Evolutionary conservation across 179 eudicot genomes (phyloP).

Genomic region (Gypsophila paniculata): DNA sequence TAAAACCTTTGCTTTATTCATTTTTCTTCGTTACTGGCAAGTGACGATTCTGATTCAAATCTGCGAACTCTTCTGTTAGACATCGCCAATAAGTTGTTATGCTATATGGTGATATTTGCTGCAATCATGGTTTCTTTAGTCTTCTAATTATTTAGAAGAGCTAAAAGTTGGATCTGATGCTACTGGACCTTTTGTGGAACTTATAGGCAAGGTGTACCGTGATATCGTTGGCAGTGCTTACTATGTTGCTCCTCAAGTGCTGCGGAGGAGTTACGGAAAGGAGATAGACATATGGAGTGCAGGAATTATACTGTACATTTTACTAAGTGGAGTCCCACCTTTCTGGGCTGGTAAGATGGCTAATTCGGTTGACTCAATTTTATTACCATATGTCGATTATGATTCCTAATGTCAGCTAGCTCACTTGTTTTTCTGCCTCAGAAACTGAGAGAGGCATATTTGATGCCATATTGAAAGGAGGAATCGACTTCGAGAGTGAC

Average conservation of each 20-base stretch:
- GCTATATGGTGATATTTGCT: background rate
- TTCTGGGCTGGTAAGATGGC: constrained; percentile 82
- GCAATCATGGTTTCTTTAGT: background rate
- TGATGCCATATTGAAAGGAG: constrained; percentile 53
- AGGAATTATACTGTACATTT: constrained; percentile 78
- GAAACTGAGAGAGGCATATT: constrained; percentile 69
- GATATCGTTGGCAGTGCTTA: constrained; percentile 93
- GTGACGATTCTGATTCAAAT: background rate
- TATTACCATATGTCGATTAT: background rate
- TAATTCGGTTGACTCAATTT: background rate
- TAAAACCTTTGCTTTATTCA: background rate
- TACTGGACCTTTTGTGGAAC: constrained; percentile 15
- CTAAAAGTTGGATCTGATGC: background rate
- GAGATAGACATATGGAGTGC: constrained; percentile 97
- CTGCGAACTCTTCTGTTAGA: background rate
- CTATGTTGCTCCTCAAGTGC: constrained; percentile 91
- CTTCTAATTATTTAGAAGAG: constrained; percentile 7
- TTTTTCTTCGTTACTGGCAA: background rate
- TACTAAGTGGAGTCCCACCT: constrained; percentile 92
- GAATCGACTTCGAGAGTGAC: constrained; percentile 54
- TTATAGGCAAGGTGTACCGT: constrained; percentile 68
- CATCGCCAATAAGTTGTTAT: background rate
- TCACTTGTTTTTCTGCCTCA: constrained; percentile 24
- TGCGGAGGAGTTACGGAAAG: constrained; percentile 73
- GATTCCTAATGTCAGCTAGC: constrained; percentile 4